Evolutionary conservation across 1,139 yeast genomes (phyloP).

Genomic region (Taiozyma onychis): DNA sequence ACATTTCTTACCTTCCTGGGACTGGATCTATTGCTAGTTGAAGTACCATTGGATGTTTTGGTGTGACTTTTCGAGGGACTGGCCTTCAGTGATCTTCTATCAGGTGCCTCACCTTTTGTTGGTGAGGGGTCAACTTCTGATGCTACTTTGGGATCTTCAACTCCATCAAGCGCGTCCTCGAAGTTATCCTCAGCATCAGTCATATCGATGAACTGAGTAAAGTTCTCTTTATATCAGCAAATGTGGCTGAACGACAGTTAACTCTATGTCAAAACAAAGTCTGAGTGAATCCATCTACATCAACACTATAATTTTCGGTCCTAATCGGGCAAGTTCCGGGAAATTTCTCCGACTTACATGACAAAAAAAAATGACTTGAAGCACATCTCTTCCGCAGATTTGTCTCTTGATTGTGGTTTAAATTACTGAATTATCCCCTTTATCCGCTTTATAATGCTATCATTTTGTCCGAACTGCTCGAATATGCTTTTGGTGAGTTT

Average conservation of each 20-base stretch:
- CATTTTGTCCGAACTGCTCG: constrained; percentile 91
- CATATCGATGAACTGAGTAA: background rate
- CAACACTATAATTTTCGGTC: background rate
- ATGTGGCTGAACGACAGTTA: background rate
- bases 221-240: background rate
- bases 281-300: background rate
- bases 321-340: background rate
- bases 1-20: background rate
- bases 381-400: background rate
- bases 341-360: background rate
- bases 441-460: constrained; percentile 49
- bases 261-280: background rate
- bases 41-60: background rate
- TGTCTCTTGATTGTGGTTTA: background rate
- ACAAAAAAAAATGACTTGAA: background rate
- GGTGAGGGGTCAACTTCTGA: background rate
- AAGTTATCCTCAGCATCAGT: background rate
- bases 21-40: background rate
- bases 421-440: background rate
- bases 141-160: background rate
- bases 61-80: background rate
- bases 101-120: background rate
- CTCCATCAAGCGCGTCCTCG: background rate
- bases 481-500: constrained; percentile 65
- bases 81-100: background rate